Percentiles rank a stretch among this genome's conserved stretches.
Evolutionary conservation across 495 filamentous ascomycete genomes (phyloP).

Genomic region (Annulohypoxylon nitens): DNA sequence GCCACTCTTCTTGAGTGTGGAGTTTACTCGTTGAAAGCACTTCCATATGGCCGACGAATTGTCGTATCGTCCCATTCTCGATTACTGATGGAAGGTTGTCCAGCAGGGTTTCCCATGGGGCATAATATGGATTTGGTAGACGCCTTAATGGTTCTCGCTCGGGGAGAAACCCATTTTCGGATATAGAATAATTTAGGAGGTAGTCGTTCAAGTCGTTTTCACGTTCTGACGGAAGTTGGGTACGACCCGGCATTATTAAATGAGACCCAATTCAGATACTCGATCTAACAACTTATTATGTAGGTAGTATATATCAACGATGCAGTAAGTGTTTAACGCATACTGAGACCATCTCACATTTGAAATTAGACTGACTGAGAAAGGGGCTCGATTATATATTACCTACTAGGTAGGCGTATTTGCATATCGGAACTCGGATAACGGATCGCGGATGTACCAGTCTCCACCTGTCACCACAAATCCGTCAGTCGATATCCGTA

Average conservation of each 20-base stretch:
- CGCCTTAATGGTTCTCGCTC: slow-evolving; percentile 76
- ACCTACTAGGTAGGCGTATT: too few species aligned
- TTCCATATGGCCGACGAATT: slow-evolving; percentile 78
- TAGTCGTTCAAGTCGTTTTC: background rate
- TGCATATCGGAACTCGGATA: too few species aligned
- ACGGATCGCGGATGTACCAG: too few species aligned
- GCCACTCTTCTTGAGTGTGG: slow-evolving; percentile 84
- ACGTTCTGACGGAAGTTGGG: slow-evolving; percentile 1
- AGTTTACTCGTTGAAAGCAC: slow-evolving; percentile 81
- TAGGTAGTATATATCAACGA: background rate
- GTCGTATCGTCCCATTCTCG: slow-evolving; percentile 78
- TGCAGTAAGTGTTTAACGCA: background rate
- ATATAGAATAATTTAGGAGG: slow-evolving; percentile 42
- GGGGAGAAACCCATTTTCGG: slow-evolving; percentile 83
- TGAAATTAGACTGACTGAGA: too few species aligned
- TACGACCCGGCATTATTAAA: slow-evolving; percentile 34
- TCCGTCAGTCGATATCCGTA: too few species aligned
- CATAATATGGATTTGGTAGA: slow-evolving; percentile 88
- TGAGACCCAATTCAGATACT: background rate
- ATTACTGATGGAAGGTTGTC: slow-evolving; percentile 85
- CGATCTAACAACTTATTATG: background rate
- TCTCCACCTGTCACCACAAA: too few species aligned
- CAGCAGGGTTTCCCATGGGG: slow-evolving; percentile 85
- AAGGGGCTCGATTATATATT: too few species aligned
- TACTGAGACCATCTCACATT: too few species aligned